Evolutionary conservation across 2,329 filamentous ascomycete genomes (phyloP), one percentile per base, ranked within the genome.

Genomic region (Fusarium ambrosium): DNA sequence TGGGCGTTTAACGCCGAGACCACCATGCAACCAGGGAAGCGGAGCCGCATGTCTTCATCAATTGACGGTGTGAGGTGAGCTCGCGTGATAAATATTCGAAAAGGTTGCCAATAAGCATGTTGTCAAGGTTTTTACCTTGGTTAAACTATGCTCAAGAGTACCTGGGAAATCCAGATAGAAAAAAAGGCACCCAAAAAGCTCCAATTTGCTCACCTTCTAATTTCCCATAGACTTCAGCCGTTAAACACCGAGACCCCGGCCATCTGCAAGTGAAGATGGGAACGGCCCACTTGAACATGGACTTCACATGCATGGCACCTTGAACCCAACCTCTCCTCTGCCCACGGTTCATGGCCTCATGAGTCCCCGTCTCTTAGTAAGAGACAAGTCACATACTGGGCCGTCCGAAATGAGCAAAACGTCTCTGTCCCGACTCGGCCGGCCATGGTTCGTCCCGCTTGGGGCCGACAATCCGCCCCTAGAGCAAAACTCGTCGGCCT

Each of bases 401-500:
- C 18, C 16, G 36, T 34, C 48, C 62, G 34, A 56, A 34, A 32
- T 51, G 36, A 43, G 48, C 48, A 56, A 62, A 60, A 55, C 16
- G 32, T 20, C 58, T 43, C 51, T 64, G 18, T 62, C 59, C 72
- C 74, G 61, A 62, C 69, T 73, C 48, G 65, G 68, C 61, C 69
- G 61, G 69, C 48, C 66, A 68, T 75, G 69, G 69, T 51, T 71
- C 41, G 73, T 74, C 73, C 73, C 73, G 62, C 73, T 75, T 71
- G 62, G 70, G 62, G 72, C 73, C 73, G 73, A 73, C 32, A 53
- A 64, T 73, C 73, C 70, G 70, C 61, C 63, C 64, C 41, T 71
- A 70, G 39, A 55, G 66, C 68, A 71, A 76, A 75, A 64, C 58
- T 64, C 53, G 45, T 75, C 71, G 68, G 73, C 53, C 13, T 69